Base-by-base conservation (phyloP, 441 rosid genomes). In the Theobroma grandiflorum region DNA sequence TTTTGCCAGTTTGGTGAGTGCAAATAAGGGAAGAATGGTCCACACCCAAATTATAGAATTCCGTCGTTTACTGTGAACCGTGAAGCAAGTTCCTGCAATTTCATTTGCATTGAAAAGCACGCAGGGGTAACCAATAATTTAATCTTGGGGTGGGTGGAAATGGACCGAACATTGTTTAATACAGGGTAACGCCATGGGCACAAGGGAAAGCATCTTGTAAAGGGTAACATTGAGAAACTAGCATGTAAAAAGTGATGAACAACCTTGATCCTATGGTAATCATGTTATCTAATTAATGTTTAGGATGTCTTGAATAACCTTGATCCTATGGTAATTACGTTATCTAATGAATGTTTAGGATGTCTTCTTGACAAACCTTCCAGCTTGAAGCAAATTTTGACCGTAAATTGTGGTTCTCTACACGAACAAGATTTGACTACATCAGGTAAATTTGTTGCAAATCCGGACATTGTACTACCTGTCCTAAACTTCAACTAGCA, bases 21-120 rank as follows among this genome's bases (percentile, higher is more conserved):
- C 31, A 70, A 70, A 67, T 49, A 35, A 15, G 14, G 40, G 18
- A 70, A 31, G 40, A 49, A 67, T 67, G 43, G 75, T 71, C 61
- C 75, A 49, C 43, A 71, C 14, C 59, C 43, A 50, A 71, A 71
- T 50, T 8, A 71, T 49, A 15, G 26, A 45, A 57, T n/a, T n/a
- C 37, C 35, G 43, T 45, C 31, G 0, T 45, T 69, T 6, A 45
- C 40, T 26, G 40, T 47, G 57, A 69, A 47, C 6, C 45, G 35
- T 47, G 55, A 7, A 49, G 57, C n/a, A 42, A 42, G 52, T 42
- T 10, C 72, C 72, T 67, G 50, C 71, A 66, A 20, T 40, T 40
- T 66, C 6, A 4, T n/a, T 40, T 11, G 8, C 49, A n/a, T 42
- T 42, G 52, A 42, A 42, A 42, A 43, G 8, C 53, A 67, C 35